phyloP scores from a whole-genome alignment of 495 filamentous ascomycete genomes.

The Trichoderma gamsii region DNA sequence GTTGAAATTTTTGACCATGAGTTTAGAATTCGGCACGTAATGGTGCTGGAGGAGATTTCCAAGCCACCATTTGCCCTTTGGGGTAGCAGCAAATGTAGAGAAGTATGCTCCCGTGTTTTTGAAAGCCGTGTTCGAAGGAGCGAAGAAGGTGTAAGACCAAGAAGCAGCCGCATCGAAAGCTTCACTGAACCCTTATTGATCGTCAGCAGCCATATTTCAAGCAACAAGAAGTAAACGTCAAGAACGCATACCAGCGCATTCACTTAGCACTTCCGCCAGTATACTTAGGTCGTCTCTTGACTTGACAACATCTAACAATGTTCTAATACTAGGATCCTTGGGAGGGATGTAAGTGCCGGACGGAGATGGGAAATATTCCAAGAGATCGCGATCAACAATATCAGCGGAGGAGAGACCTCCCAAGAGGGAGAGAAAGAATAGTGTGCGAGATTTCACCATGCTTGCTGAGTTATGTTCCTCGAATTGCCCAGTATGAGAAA shows the following conservation, averaged over 20 bases:
- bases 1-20: constrained; percentile 22
- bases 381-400: constrained; percentile 5
- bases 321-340: constrained; percentile 19
- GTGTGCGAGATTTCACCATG: constrained; percentile 14
- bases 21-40: constrained; percentile 26
- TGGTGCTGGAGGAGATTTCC: constrained; percentile 26
- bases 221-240: neutral
- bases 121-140: constrained; percentile 25
- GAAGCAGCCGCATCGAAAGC: constrained; percentile 23
- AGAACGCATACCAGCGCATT: constrained; percentile 19
- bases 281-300: constrained; percentile 24
- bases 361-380: constrained; percentile 18
- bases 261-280: constrained; percentile 21
- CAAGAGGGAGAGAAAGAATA: constrained; percentile 13
- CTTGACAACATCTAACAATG: constrained; percentile 25
- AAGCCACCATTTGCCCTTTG: constrained; percentile 25
- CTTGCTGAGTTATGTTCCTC: neutral
- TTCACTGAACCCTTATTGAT: constrained; percentile 21
- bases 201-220: constrained; percentile 5
- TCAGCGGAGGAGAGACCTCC: constrained; percentile 16
- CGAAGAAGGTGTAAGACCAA: constrained; percentile 28
- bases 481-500: neutral
- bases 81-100: constrained; percentile 21
- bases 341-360: constrained; percentile 23
- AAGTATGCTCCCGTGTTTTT: constrained; percentile 22